Conservation (phyloP, 2,329 filamentous ascomycete genomes). For the Cucurbitaria berberidis region DNA sequence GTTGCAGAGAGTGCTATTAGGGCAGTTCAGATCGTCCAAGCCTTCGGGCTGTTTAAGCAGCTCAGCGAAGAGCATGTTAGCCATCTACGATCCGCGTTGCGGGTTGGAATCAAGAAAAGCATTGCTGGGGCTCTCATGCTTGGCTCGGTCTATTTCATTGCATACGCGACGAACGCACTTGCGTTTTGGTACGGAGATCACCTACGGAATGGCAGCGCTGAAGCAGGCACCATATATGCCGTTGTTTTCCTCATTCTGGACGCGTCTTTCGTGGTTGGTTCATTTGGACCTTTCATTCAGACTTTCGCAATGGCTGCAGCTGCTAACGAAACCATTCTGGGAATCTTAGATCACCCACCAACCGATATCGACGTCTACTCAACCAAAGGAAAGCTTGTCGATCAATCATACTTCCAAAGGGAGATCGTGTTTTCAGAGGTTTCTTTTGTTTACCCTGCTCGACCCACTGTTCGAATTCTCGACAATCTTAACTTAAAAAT, state of each 20-base stretch:
- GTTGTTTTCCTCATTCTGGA: constrained; percentile 70
- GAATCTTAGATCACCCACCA: constrained; percentile 51
- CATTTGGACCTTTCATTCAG: constrained; percentile 68
- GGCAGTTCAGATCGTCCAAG: constrained; percentile 57
- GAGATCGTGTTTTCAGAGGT: constrained; percentile 49
- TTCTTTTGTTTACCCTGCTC: constrained; percentile 53
- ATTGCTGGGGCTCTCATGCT: constrained; percentile 51
- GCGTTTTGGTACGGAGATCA: constrained; percentile 54
- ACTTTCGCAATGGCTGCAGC: constrained; percentile 61
- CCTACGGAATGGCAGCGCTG: constrained; percentile 32
- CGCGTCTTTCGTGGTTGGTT: constrained; percentile 67
- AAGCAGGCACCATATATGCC: constrained; percentile 64
- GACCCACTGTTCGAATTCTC: constrained; percentile 50
- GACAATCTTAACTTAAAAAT: constrained; percentile 47
- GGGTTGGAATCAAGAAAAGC: constrained; percentile 50
- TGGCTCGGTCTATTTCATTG: constrained; percentile 53
- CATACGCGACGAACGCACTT: constrained; percentile 54
- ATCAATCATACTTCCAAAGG: constrained; percentile 26
- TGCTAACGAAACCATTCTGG: constrained; percentile 54
- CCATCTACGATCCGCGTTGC: constrained; percentile 43
- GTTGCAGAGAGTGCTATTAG: constrained; percentile 55
- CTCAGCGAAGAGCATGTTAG: constrained; percentile 48
- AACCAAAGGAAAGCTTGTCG: constrained; percentile 28
- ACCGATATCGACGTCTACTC: constrained; percentile 50
- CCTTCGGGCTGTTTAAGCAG: constrained; percentile 53